Evolutionary conservation across 2,329 filamentous ascomycete species (phyloP), one percentile per base, ranked within the genome.

Genomic region (Alternaria dauci): DNA sequence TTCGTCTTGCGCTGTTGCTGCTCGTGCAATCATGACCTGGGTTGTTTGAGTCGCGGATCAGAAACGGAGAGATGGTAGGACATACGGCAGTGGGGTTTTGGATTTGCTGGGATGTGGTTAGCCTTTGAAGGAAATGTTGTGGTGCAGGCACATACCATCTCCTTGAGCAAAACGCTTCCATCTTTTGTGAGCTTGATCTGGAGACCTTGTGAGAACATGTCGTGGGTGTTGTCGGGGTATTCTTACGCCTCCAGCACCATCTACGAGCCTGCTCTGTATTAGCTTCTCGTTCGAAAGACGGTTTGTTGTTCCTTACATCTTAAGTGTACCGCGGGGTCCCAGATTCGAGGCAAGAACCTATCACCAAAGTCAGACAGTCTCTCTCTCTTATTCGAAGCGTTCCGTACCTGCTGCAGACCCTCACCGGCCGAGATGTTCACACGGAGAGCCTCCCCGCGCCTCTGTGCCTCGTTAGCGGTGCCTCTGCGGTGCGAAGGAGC

Each of bases 161-260:
- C 87, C 73, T 86, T 86, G 72, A 90, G 75, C 68, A 90, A 84
- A 62, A 98, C 94, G 76, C 96, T 97, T 78, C 95, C 95, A 82
- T 99, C 95, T 82, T 99, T 99, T 72, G 95, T 99, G 79, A 99
- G 87, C 84, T 99, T 99, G 84, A 99, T 99, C 88, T 95, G 71
- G 77, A 50, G 8, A 18, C 55, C 25, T 60, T 9, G 61, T 61
- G 51, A 67, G 73, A 65, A 73, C 55, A 51, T 39, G 56, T 60
- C 20, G 34, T 42, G 30, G 20, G 7, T 9, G 18, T 44, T 8
- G 9, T 25, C 14, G 8, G 9, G 12, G 9, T 16, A 25, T 7
- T 70, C 83, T 65, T 84, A 86, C 84, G 75, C 80, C 83, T 71
- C 87, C 87, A 62, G 87, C 82, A 66, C 87, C 87, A 73, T 89